These are phyloP conservation scores for Mycena rosella DNA, from an alignment of 768 basidiomycete species.

Conservation along the genomic window DNA sequence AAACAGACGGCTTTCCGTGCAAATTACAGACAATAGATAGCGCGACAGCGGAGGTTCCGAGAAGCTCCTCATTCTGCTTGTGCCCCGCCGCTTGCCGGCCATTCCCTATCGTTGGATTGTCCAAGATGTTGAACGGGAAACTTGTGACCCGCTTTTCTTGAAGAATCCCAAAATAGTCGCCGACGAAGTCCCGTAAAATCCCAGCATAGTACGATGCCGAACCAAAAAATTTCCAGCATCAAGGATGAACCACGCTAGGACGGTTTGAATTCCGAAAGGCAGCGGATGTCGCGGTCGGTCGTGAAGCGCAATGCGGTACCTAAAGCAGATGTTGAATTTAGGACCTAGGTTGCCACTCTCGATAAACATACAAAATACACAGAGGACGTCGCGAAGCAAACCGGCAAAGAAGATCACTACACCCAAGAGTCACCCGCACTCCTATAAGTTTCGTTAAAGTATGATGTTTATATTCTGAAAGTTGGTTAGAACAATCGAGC, in stretches of 20 bases:
- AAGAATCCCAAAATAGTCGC: constrained; percentile 32
- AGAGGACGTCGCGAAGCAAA: too few relatives aligned
- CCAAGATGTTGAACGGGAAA: constrained; percentile 23
- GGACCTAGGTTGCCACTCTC: too few relatives aligned
- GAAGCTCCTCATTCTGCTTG: too few relatives aligned
- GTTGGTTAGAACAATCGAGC: background rate
- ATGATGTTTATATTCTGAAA: constrained; percentile 24
- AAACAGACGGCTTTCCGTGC: constrained; percentile 9
- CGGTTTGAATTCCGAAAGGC: constrained; percentile 14
- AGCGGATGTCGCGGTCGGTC: too few relatives aligned
- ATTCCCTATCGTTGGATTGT: constrained; percentile 33
- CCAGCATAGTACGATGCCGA: background rate
- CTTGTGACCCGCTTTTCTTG: constrained; percentile 16
- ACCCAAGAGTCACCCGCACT: constrained; percentile 11
- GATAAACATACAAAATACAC: too few relatives aligned
- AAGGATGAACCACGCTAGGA: constrained; percentile 28
- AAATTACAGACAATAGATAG: constrained; percentile 35
- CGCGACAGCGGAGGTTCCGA: constrained; percentile 21
- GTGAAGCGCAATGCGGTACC: too few relatives aligned
- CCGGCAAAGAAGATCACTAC: constrained; percentile 25
- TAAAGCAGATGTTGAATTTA: too few relatives aligned
- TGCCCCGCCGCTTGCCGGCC: too few relatives aligned
- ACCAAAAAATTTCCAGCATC: constrained; percentile 25
- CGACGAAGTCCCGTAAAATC: constrained; percentile 30
- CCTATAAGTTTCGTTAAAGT: constrained; percentile 27